These are phyloP conservation scores for Xylaria nigripes DNA, from an alignment of 495 filamentous ascomycete genomes.

Conservation along the genomic window DNA sequence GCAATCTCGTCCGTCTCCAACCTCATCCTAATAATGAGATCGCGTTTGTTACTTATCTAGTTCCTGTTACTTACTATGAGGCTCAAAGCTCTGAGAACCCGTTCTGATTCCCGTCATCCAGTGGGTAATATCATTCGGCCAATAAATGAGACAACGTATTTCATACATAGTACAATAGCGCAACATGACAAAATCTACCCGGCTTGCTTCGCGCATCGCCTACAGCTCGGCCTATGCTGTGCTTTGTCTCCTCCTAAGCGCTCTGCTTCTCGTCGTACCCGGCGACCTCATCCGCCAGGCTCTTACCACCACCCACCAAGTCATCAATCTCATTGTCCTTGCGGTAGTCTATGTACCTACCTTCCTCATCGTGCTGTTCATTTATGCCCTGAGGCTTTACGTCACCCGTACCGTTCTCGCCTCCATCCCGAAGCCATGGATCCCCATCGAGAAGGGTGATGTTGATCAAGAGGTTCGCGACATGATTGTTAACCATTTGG, in stretches of 20 bases:
- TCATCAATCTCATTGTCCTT: conserved; percentile 80
- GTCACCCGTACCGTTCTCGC: conserved; percentile 69
- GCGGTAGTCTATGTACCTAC: conserved; percentile 70
- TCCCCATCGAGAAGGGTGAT: conserved; percentile 74
- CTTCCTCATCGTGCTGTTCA: conserved; percentile 57
- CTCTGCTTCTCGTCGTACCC: conserved; percentile 71
- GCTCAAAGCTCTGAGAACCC: too few species aligned
- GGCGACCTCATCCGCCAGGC: conserved; percentile 78
- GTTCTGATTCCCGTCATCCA: too few species aligned
- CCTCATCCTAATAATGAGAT: too few species aligned
- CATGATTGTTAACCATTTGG: conserved; percentile 62
- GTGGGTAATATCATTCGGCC: too few species aligned
- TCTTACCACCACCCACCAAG: conserved; percentile 44
- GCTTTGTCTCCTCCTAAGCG: conserved; percentile 63
- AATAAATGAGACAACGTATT: too few species aligned
- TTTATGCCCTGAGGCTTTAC: conserved; percentile 85
- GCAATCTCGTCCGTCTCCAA: too few species aligned
- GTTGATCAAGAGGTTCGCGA: conserved; percentile 62
- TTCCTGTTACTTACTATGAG: too few species aligned
- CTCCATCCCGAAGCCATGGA: conserved; percentile 75
- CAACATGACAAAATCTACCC: conserved; percentile 23
- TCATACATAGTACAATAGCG: too few species aligned
- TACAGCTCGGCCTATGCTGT: conserved; percentile 75
- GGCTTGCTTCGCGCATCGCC: conserved; percentile 60
- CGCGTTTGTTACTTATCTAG: too few species aligned